Evolutionary conservation across 176 grass and related monocot genomes (phyloP).

Genomic region (Zizania latifolia): DNA sequence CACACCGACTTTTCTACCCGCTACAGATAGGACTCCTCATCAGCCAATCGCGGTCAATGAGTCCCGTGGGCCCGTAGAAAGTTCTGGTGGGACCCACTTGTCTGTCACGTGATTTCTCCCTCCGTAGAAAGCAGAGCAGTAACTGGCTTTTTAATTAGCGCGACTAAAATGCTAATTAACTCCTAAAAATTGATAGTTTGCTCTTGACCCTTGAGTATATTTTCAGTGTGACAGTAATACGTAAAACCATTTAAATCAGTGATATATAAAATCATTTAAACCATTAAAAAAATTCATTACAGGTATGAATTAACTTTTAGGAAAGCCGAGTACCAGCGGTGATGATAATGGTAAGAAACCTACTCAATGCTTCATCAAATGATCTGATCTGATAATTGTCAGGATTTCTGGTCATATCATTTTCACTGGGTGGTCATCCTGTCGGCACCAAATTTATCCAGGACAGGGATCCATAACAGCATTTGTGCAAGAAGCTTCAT

Average conservation of each 20-base stretch:
- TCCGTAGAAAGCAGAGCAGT: neutral
- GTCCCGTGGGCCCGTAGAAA: constrained; percentile 9
- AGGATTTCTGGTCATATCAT: neutral
- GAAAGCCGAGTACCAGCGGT: neutral
- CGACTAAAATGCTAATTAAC: too few relatives aligned
- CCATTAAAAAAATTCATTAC: too few relatives aligned
- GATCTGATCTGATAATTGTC: too few relatives aligned
- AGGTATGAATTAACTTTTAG: neutral
- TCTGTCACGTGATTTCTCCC: constrained; percentile 27
- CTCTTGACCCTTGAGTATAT: too few relatives aligned
- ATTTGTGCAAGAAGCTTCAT: neutral
- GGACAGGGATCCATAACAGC: neutral
- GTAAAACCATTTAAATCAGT: too few relatives aligned
- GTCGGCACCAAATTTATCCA: neutral
- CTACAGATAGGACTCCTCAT: constrained; percentile 24
- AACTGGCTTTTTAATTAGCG: neutral
- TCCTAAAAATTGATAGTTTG: too few relatives aligned
- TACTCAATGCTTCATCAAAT: neutral
- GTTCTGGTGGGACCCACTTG: constrained; percentile 17
- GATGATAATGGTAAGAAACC: neutral
- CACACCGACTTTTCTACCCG: constrained; percentile 26
- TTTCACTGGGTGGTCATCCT: neutral
- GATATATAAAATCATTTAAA: too few relatives aligned
- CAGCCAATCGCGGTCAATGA: constrained; percentile 17
- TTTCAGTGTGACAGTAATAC: too few relatives aligned